A percentile compares a stretch with the other conserved stretches of the same genome.
These are phyloP conservation scores for Rosellinia necatrix DNA, from an alignment of 2,329 filamentous ascomycete species.

Conservation along the genomic window DNA sequence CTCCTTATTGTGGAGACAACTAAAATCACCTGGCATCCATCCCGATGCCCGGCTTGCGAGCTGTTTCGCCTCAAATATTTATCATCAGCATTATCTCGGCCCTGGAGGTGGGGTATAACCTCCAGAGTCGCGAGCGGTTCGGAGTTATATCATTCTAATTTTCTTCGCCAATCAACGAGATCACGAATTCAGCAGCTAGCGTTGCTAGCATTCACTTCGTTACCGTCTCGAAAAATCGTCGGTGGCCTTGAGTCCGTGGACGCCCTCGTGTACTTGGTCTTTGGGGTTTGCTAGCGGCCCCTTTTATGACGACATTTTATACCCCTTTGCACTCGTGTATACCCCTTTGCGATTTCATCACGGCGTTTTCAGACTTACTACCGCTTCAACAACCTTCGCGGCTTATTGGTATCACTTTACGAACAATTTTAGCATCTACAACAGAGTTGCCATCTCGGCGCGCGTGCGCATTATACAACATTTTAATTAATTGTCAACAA, in stretches of 20 bases:
- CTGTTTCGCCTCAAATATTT: conserved; percentile 23
- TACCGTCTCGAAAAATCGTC: conserved; percentile 23
- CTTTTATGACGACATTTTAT: conserved; percentile 33
- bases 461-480: conserved; percentile 12
- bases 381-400: conserved; percentile 33
- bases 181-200: conserved; percentile 32
- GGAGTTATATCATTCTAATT: conserved; percentile 33
- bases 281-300: conserved; percentile 19
- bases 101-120: conserved; percentile 31
- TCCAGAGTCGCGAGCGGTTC: conserved; percentile 34
- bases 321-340: conserved; percentile 27
- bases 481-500: conserved; percentile 27
- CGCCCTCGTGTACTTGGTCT: conserved; percentile 36
- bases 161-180: conserved; percentile 32
- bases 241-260: conserved; percentile 36
- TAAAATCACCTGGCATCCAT: conserved; percentile 25
- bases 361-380: conserved; percentile 30
- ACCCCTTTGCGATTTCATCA: conserved; percentile 21
- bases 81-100: conserved; percentile 35
- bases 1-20: conserved; percentile 29
- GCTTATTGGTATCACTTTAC: conserved; percentile 11
- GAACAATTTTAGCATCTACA: conserved; percentile 9
- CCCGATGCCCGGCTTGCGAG: conserved; percentile 17
- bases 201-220: conserved; percentile 27
- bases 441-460: conserved; percentile 9